Evolutionary conservation across 1,284 basidiomycete species (phyloP).

Genomic region (Gymnopus androsaceus): DNA sequence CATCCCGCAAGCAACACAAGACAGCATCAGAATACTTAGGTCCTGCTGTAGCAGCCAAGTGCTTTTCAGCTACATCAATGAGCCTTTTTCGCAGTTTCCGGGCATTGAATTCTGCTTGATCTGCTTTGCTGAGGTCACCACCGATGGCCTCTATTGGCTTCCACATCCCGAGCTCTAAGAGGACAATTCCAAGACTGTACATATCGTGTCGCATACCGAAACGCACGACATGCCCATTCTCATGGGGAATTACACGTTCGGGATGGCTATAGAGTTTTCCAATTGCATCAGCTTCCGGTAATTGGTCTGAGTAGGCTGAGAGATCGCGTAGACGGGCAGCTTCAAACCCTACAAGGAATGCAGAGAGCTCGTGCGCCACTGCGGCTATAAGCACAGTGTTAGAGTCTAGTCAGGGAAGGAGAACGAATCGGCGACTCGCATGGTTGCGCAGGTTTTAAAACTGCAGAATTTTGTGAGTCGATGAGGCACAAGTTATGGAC

Average conservation of each 20-base stretch:
- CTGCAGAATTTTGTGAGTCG: no score
- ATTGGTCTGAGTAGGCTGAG: not conserved
- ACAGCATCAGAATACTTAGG: no score
- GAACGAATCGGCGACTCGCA: not conserved
- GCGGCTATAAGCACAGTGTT: no score
- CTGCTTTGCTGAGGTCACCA: no score
- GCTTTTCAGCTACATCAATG: no score
- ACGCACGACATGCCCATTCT: not conserved
- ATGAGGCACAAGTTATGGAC: no score
- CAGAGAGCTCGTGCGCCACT: not conserved
- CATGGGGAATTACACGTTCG: not conserved
- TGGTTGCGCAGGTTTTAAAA: not conserved
- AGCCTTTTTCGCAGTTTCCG: no score
- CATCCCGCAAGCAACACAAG: no score
- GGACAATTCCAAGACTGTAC: slow-evolving; percentile 11
- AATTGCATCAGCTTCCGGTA: slow-evolving; percentile 3
- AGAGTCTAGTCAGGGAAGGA: no score
- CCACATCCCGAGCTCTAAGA: slow-evolving; percentile 6
- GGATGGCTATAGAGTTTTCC: slow-evolving; percentile 8
- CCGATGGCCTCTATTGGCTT: no score
- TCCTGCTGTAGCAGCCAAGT: no score
- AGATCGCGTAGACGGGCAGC: slow-evolving; percentile 5
- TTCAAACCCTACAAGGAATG: slow-evolving; percentile 12
- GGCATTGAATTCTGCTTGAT: no score
- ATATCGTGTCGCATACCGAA: slow-evolving; percentile 11